Percentiles rank a stretch among this genome's conserved stretches.
Evolutionary conservation across 208 protist genomes (phyloP).

Genomic region (Crithidia thermophila): DNA sequence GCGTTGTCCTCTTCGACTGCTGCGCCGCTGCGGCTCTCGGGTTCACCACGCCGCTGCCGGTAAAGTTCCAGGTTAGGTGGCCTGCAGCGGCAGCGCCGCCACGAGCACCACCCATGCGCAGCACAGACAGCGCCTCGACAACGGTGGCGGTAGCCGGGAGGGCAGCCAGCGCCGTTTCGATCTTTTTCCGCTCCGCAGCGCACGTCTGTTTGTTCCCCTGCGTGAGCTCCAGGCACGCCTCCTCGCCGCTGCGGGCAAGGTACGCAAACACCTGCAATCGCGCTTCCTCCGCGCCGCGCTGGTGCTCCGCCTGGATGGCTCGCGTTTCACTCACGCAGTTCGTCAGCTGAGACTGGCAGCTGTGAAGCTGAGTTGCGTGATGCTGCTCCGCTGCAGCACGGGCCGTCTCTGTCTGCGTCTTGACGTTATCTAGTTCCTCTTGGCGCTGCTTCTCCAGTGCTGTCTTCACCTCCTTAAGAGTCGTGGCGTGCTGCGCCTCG

Average conservation of each 20-base stretch:
- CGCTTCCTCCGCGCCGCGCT: neutral
- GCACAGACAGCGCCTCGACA: neutral
- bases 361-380: constrained; percentile 4
- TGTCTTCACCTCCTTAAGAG: neutral
- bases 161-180: constrained; percentile 11
- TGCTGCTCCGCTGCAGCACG: neutral
- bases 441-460: neutral
- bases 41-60: neutral
- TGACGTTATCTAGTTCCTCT: neutral
- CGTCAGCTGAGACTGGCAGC: constrained; percentile 5
- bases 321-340: neutral
- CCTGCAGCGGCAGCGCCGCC: neutral
- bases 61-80: constrained; percentile 17
- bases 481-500: neutral
- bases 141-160: constrained; percentile 4
- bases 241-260: constrained; percentile 8
- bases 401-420: neutral
- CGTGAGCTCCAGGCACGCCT: constrained; percentile 16
- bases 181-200: constrained; percentile 1
- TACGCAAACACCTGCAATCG: constrained; percentile 3
- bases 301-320: neutral
- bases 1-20: neutral
- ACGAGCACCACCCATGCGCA: neutral
- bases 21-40: neutral
- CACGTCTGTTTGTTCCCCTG: constrained; percentile 7